Base-by-base conservation (phyloP, 108 stramenopile species). In the Skeletonema marinoi region DNA sequence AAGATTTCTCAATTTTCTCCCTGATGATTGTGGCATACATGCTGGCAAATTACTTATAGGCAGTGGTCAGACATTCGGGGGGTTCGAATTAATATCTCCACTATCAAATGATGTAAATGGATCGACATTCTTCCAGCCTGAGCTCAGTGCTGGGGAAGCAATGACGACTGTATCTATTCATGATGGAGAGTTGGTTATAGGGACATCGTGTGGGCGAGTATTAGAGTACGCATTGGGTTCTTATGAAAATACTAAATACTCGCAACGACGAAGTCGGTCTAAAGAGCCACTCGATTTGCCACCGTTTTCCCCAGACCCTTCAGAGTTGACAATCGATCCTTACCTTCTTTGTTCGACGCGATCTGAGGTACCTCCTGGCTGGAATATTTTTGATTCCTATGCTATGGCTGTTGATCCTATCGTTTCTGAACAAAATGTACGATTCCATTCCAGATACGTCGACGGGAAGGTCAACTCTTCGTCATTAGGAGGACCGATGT, bases 31-130 rank as follows among this genome's bases (percentile, higher is more conserved):
- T 12, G 54, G 69, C 33, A 17, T 50, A 3, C 9, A 14, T 56
- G 38, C 65, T 25, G 46, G 69, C 3, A 85, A 87, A 54, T 54
- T 96, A 3, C 65, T 93, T 5, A 89, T 91, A 11, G 89, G 83
- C 10, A 89, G 89, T 78, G 92, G 95, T 11, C 88, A 93, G 66
- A 67, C 74, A 13, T 87, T 78, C 74, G 92, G 92, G 6, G 88
- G 91, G n/a, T 71, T 96, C 56, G 90, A 93, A 65, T 66, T 93
- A 11, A 78, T 96, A 3, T 78, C 78, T 17, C 95, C 95, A 8
- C 88, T 93, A 5, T 46, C 44, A 5, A 67, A 64, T 12, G 71
- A 19, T 54, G 77, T 78, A 14, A 65, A 71, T n/a, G 54, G 73
- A 4, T 70, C 85, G 6, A 82, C 70, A 71, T 96, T 91, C 63